Evolutionary conservation across 31 red algal genomes (phyloP).

Genomic region (Porphyra umbilicalis): DNA sequence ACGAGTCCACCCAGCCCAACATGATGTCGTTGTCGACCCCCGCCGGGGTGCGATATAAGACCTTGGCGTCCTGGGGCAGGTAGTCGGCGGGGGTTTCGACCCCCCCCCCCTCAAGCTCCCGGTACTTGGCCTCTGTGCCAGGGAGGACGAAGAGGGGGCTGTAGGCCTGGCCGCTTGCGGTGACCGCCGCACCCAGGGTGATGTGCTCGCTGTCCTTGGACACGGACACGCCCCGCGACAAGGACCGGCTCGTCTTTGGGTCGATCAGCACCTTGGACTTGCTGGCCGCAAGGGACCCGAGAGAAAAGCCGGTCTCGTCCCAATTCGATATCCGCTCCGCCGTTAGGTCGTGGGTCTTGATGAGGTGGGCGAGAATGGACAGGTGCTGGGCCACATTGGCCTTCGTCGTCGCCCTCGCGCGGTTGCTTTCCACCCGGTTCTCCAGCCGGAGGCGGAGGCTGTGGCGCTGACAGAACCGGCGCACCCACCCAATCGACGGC

Average conservation of each 20-base stretch:
- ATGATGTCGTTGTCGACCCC: conserved; percentile 24
- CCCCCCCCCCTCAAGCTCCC: background rate
- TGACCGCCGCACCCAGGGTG: conserved; percentile 4
- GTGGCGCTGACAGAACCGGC: background rate
- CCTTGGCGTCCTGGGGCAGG: background rate
- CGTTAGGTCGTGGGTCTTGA: conserved; percentile 15
- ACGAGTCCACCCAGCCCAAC: conserved; percentile 12
- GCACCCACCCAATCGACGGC: background rate
- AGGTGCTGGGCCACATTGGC: conserved; percentile 22
- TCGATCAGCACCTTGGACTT: background rate
- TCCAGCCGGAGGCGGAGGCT: background rate
- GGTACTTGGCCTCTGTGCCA: conserved; percentile 5
- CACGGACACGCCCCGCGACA: background rate
- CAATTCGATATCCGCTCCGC: conserved; percentile 18
- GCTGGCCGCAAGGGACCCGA: conserved; percentile 6
- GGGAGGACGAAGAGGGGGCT: conserved; percentile 26
- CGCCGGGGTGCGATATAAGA: conserved; percentile 4
- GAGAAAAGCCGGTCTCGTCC: conserved; percentile 31
- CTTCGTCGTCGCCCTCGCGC: background rate
- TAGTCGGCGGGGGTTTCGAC: conserved; percentile 1
- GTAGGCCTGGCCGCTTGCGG: conserved; percentile 20
- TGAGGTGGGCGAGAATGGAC: conserved; percentile 9
- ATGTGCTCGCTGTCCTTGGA: background rate
- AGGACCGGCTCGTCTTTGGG: background rate
- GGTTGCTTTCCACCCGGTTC: background rate